Base-by-base conservation (phyloP, 1,284 basidiomycete species). In the Trichosporon sp. region DNA sequence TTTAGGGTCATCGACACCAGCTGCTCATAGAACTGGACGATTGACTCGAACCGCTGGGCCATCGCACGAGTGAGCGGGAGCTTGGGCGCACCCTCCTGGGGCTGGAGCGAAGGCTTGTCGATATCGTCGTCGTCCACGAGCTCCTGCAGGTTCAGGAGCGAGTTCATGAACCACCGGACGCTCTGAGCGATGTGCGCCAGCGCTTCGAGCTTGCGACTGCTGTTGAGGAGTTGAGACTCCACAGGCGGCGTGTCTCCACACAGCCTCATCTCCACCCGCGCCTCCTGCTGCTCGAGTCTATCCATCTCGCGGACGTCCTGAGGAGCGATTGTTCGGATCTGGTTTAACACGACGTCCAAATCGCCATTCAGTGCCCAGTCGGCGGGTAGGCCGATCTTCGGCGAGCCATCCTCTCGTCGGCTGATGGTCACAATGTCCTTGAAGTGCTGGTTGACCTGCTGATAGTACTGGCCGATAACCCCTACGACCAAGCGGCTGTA, bases 391-490 rank as follows among this genome's bases (percentile, higher is more conserved):
- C 83, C 81, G 35, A 47, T 60, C 35, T 51, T 56, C 18, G 32
- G 32, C 47, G 44, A 15, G 2, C 56, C 64, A 9, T 27, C 56
- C 3, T 67, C 69, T 3, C 47, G 13, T 9, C 42, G 38, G n/a
- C 62, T 51, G n/a, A 75, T 65, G 0, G 73, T 67, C 6, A 75
- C 77, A 11, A 81, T 68, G 60, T 80, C 77, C 88, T 74, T 90
- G 83, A 93, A 98, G 32, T 90, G 87, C 76, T 94, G 90, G 74
- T 91, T 93, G 77, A 95, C 97, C 47, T 91, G 89, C 79, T 97
- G 93, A 78, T 98, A 98, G 81, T 95, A 98, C 80, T 98, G 95
- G 42, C 97, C 93, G 64, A 98, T 91, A 53, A 98, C 91, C n/a
- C 92, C 91, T 27, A 99, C 87, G 71, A 99, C 94, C 44, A 99